Evolutionary conservation across 768 basidiomycete genomes (phyloP), one percentile per base, ranked within the genome.

Genomic region (Boletus rex-veris): DNA sequence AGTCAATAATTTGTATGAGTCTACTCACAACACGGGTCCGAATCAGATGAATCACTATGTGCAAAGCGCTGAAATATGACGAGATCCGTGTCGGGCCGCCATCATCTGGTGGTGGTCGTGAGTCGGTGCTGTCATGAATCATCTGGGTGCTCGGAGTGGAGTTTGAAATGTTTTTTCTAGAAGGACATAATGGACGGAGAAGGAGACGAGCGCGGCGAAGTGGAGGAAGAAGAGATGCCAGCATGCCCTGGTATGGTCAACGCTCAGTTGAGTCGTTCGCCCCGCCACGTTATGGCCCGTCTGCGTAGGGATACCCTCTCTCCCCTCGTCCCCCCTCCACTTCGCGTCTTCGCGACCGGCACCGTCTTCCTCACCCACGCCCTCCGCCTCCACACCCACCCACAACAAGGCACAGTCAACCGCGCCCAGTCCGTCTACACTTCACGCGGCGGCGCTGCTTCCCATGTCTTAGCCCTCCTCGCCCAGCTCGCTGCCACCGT

Each of bases 351-450:
- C 38, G 87, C 88, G 3, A 84, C 85, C 12, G 90, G 90, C 14
- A 88, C 90, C 10, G 78, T 93, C 38, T 92, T 92, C 65, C 70
- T 88, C 41, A 89, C 88, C 6, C 84, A 91, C 66, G 85, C 83
- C 0, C 78, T 93, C 45, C 74, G 75, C 37, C 62, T 92, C 4
- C 81, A 82, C 19, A 66, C 75, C 14, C 80, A 87, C 54, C 88
- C 88, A 2, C 66, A 68, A 12, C 82, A 84, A 1, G 74, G 77
- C 11, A 77, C 79, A 7, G 83, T 79, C 2, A 67, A 82, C 3
- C 85, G 90, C 42, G 89, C 90, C 0, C 85, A 90, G 61, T 81
- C 85, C 4, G 88, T 92, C 4, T 69, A 78, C 39, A 81, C 82
- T 43, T 67, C 76, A 0, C 80, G 90, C 43, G 89, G 90, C 18